These are phyloP conservation scores for Aureobasidium sp. DNA, from an alignment of 2,329 filamentous ascomycete genomes.

Conservation along the genomic window DNA sequence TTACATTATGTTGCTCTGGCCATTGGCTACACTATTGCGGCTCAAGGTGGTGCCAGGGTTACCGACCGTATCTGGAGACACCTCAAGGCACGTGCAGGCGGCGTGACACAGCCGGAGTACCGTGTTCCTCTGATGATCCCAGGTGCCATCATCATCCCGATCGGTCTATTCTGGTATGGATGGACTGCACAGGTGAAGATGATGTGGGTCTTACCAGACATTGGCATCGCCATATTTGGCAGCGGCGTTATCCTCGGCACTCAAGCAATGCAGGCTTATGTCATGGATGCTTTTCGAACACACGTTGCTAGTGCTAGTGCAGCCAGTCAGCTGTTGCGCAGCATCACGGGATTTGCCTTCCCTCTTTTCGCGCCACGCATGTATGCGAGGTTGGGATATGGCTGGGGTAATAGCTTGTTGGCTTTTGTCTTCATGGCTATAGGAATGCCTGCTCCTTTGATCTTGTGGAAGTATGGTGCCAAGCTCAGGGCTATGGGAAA, in stretches of 20 bases:
- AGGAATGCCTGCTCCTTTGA: slow-evolving; percentile 28
- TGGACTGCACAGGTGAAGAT: slow-evolving; percentile 17
- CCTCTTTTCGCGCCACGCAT: slow-evolving; percentile 38
- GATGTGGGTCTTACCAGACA: slow-evolving; percentile 22
- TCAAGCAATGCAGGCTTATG: slow-evolving; percentile 27
- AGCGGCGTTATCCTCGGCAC: slow-evolving; percentile 22
- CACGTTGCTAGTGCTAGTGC: slow-evolving; percentile 34
- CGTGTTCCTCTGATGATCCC: slow-evolving; percentile 52
- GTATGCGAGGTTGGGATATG: slow-evolving; percentile 38
- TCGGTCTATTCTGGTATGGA: slow-evolving; percentile 26
- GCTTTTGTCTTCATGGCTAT: slow-evolving; percentile 37
- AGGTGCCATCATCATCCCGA: slow-evolving; percentile 51
- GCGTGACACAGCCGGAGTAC: too few species aligned
- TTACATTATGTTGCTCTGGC: too few species aligned
- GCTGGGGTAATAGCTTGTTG: slow-evolving; percentile 37
- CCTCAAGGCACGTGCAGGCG: too few species aligned
- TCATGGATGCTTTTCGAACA: slow-evolving; percentile 41
- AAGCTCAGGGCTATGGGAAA: too few species aligned
- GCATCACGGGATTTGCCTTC: slow-evolving; percentile 38
- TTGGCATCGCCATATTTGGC: slow-evolving; percentile 20
- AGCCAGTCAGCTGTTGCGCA: slow-evolving; percentile 40
- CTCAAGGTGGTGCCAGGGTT: too few species aligned
- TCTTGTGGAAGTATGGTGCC: too few species aligned
- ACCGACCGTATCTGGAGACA: slow-evolving; percentile 31
- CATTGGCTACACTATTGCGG: too few species aligned